phyloP scores from a whole-genome alignment of 2,329 filamentous ascomycete species.

The Penicillium griseofulvum region DNA sequence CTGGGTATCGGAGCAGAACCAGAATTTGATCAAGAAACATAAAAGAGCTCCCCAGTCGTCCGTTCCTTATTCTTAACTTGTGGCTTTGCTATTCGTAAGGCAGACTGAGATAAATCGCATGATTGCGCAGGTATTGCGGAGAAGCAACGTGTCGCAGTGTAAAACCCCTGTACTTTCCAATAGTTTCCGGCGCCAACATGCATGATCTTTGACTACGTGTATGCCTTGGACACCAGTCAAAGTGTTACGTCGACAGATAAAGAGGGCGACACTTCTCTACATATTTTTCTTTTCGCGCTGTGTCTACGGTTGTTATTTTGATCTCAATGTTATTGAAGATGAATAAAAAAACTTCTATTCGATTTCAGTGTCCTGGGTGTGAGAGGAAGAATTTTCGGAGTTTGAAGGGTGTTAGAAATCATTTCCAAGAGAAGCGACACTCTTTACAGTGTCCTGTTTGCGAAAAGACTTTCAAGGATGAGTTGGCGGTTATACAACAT shows the following conservation, averaged over 20 bases:
- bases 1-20: too few relatives aligned
- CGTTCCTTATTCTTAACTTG: too few relatives aligned
- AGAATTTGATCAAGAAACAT: too few relatives aligned
- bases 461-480: background rate
- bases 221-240: background rate
- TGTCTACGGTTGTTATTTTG: background rate
- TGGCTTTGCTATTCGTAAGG: too few relatives aligned
- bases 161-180: slow-evolving; percentile 6
- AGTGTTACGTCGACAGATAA: background rate
- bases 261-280: background rate
- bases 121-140: too few relatives aligned
- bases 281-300: background rate
- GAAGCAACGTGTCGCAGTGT: too few relatives aligned
- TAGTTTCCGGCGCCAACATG: background rate
- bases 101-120: too few relatives aligned
- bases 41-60: too few relatives aligned
- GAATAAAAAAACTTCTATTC: background rate
- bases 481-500: slow-evolving; percentile 2
- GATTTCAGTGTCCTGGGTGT: background rate
- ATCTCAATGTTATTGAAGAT: background rate
- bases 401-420: background rate
- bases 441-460: background rate
- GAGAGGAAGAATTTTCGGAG: background rate
- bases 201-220: slow-evolving; percentile 5
- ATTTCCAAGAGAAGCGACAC: background rate